Conservation (phyloP, 164 flowering plant species). For the Berberis vulgaris region DNA sequence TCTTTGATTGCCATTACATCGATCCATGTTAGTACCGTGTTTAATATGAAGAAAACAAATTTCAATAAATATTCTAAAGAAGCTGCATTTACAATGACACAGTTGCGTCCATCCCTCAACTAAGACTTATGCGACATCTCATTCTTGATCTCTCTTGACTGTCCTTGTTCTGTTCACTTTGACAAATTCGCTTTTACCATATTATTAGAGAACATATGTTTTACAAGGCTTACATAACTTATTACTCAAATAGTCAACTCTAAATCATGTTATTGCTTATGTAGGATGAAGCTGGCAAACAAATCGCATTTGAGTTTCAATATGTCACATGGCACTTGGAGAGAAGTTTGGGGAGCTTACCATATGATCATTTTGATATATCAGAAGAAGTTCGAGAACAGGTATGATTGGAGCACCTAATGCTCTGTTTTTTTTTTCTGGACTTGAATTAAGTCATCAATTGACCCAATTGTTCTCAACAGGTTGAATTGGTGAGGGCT, state of each 20-base stretch:
- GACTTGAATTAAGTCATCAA: background rate
- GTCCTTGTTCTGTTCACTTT: no score
- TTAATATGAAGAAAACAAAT: no score
- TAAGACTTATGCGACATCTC: background rate
- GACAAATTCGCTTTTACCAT: background rate
- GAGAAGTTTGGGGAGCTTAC: constrained; percentile 50
- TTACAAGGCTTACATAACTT: background rate
- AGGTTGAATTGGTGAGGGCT: constrained; percentile 79
- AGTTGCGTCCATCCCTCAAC: background rate
- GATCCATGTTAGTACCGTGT: no score
- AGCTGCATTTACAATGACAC: background rate
- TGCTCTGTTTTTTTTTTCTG: background rate
- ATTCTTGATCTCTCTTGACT: no score
- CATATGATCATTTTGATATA: constrained; percentile 57
- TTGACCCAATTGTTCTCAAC: constrained; percentile 1
- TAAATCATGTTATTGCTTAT: constrained; percentile 13
- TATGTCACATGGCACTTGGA: constrained; percentile 74
- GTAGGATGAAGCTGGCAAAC: constrained; percentile 60
- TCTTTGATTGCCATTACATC: no score
- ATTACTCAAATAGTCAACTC: background rate
- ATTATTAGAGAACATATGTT: background rate
- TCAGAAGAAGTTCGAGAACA: constrained; percentile 94
- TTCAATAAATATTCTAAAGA: no score
- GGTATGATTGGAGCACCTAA: constrained; percentile 29
- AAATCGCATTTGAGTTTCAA: constrained; percentile 52